Base-by-base conservation (phyloP, 2,329 filamentous ascomycete genomes). In the Trematosphaeria pertusa region DNA sequence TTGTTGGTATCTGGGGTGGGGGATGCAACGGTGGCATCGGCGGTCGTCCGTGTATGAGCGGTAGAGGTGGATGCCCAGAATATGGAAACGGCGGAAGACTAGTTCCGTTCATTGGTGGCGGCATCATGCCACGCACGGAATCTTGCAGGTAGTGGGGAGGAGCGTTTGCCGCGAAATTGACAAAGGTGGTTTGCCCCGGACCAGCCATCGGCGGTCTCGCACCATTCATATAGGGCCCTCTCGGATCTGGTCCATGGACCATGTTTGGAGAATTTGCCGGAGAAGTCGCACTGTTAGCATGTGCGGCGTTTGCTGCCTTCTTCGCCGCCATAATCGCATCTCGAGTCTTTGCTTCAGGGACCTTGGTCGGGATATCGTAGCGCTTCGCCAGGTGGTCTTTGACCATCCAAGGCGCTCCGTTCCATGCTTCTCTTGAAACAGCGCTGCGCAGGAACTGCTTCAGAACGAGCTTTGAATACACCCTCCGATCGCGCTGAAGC, bases 391-490 rank as follows among this genome's bases (percentile, higher is more conserved):
- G 86, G 43, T 91, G 86, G 26, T 88, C 82, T 74, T 95, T 97
- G 14, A 97, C 93, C 44, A 96, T 77, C 94, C 94, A 99, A 0
- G 94, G 93, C 0, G 94, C 94, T n/a, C 93, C 93, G 50, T 86
- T 93, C 91, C 92, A 97, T 3, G 91, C 84, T 65, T 97, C 94
- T 51, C 93, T 81, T 2, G 87, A 88, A n/a, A 97, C 88, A 0
- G 91, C 94, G 72, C 95, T 92, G 69, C 96, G 96, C 55, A 99
- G 89, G 58, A 97, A 99, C 5, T 91, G 91, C 24, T 93, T 86
- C 31, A 99, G 79, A 70, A 97, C 92, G 37, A 92, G 87, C 73
- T 99, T 97, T 20, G 93, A 97, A 68, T 97, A 99, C 36, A 90
- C 83, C 62, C 93, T 96, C 41, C 91, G 86, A 67, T 97, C 92